A percentile compares a stretch with the other conserved stretches of the same genome.
These are phyloP conservation scores for Blumeria hordei DNA, from an alignment of 2,329 filamentous ascomycete species.

Conservation along the genomic window DNA sequence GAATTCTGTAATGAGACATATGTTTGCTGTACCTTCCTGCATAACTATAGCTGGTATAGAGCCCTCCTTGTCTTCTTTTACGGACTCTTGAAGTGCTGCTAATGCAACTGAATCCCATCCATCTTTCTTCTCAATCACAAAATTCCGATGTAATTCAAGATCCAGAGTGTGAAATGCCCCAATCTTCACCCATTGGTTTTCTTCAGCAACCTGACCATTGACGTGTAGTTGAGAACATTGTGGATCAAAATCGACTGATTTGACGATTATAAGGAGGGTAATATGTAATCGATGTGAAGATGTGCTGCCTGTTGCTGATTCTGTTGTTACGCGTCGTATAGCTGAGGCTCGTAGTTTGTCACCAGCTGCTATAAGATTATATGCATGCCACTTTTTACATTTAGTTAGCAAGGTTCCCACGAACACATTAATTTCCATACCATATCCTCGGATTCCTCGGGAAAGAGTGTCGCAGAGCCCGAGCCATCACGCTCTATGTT, in stretches of 20 bases:
- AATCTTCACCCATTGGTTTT: constrained; percentile 42
- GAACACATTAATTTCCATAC: constrained; percentile 17
- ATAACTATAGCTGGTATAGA: constrained; percentile 80
- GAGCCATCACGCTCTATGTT: constrained; percentile 42
- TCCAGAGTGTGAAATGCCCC: constrained; percentile 52
- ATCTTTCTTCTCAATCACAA: constrained; percentile 61
- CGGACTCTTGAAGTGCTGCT: constrained; percentile 53
- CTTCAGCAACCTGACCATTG: constrained; percentile 35
- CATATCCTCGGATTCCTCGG: constrained; percentile 57
- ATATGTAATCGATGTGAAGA: constrained; percentile 38
- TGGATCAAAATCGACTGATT: constrained; percentile 43
- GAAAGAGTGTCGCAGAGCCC: constrained; percentile 39
- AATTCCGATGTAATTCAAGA: constrained; percentile 67
- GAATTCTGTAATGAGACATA: constrained; percentile 60
- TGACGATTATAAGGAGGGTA: constrained; percentile 39
- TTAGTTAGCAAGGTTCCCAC: neutral
- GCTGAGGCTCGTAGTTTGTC: constrained; percentile 42
- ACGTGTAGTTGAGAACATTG: constrained; percentile 45
- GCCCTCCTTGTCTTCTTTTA: constrained; percentile 55
- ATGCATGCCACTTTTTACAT: constrained; percentile 39
- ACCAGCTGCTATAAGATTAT: constrained; percentile 43
- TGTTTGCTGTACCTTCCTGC: constrained; percentile 68
- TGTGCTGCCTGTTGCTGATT: constrained; percentile 34
- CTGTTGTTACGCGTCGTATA: constrained; percentile 36
- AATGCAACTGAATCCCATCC: constrained; percentile 82